Evolutionary conservation across 2,329 filamentous ascomycete genomes (phyloP).

Genomic region (Hypoxylon sp.): DNA sequence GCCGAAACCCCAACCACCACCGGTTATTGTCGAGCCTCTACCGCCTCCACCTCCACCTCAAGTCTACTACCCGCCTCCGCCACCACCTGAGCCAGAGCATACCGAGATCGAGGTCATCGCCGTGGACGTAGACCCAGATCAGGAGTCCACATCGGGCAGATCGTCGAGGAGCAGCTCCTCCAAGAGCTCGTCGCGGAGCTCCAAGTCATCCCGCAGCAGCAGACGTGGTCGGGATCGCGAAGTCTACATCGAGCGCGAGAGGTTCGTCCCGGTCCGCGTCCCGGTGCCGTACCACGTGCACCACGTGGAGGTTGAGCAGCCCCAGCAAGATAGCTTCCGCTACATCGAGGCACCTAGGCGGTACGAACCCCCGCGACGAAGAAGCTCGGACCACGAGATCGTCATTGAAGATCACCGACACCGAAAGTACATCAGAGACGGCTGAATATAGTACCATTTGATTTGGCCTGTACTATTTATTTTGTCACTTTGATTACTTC

Average conservation of each 20-base stretch:
- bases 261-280: constrained; percentile 59
- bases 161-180: constrained; percentile 38
- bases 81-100: constrained; percentile 39
- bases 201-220: constrained; percentile 45
- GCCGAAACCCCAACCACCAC: constrained; percentile 43
- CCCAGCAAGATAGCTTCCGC: constrained; percentile 62
- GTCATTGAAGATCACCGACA: constrained; percentile 52
- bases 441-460: constrained; percentile 11
- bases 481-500: neutral
- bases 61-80: constrained; percentile 26
- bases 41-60: constrained; percentile 47
- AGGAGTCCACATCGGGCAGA: constrained; percentile 46
- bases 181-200: constrained; percentile 45
- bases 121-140: constrained; percentile 59
- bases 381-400: constrained; percentile 53
- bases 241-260: constrained; percentile 66
- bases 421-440: constrained; percentile 50
- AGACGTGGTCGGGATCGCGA: constrained; percentile 57
- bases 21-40: constrained; percentile 45
- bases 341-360: constrained; percentile 65
- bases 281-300: constrained; percentile 60
- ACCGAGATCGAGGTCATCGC: constrained; percentile 59
- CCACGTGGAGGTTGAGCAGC: constrained; percentile 57
- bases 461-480: constrained; percentile 13
- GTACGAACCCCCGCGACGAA: constrained; percentile 53